phyloP scores from a whole-genome alignment of 176 grass and related monocot species.

The Poa pratensis region DNA sequence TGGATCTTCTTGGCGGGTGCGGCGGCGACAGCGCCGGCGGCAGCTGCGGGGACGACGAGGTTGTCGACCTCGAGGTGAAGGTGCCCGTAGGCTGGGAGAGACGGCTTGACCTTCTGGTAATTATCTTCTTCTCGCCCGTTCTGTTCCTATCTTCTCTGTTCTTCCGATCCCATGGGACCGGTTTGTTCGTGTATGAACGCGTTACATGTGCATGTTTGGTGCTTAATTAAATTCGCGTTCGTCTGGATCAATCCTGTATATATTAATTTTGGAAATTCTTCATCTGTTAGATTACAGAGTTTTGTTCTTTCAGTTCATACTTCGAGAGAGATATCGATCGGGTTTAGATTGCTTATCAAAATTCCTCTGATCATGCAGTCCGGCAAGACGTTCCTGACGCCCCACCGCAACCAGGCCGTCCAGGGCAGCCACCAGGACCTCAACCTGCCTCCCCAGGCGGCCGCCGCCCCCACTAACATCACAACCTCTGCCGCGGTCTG shows the following conservation, averaged over 20 bases:
- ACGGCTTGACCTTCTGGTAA: conserved; percentile 58
- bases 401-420: conserved; percentile 26
- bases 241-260: neutral
- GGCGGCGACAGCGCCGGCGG: conserved; percentile 17
- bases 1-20: conserved; percentile 60
- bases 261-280: neutral
- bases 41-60: conserved; percentile 18
- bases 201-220: neutral
- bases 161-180: neutral
- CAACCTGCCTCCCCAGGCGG: conserved; percentile 41
- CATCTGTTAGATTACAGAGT: neutral
- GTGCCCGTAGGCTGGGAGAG: conserved; percentile 60
- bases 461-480: neutral
- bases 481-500: conserved; percentile 35
- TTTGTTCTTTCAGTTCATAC: neutral
- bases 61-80: conserved; percentile 57
- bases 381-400: conserved; percentile 58
- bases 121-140: neutral
- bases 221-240: neutral
- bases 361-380: conserved; percentile 36
- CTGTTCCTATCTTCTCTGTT: neutral
- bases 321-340: neutral
- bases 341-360: neutral
- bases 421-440: conserved; percentile 38
- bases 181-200: neutral